Percentiles rank a stretch among this genome's conserved stretches.
Conservation (phyloP, 768 basidiomycete species). For the Leccinum fibrillosum region DNA sequence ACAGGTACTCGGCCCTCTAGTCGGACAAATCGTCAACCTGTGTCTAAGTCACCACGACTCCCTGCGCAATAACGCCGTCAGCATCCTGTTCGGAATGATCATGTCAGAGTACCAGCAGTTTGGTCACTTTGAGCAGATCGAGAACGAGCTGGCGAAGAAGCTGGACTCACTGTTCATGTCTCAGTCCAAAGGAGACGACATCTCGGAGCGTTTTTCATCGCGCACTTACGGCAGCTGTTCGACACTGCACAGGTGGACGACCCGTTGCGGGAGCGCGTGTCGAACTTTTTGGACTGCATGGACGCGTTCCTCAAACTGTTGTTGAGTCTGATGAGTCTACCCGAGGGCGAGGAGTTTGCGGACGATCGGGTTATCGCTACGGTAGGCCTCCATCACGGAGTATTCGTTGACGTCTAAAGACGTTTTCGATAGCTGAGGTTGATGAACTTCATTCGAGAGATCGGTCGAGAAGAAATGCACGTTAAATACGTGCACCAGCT, state of each 20-base stretch:
- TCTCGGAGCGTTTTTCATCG: constrained; percentile 91
- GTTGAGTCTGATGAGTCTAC: constrained; percentile 81
- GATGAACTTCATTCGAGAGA: constrained; percentile 92
- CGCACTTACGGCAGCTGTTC: constrained; percentile 86
- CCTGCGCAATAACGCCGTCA: constrained; percentile 84
- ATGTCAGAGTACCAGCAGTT: constrained; percentile 85
- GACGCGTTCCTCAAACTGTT: constrained; percentile 93
- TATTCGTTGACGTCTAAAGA: constrained; percentile 7
- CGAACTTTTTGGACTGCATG: constrained; percentile 82
- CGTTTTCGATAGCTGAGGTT: constrained; percentile 57
- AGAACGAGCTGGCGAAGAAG: constrained; percentile 88
- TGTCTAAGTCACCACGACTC: constrained; percentile 95
- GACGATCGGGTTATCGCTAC: constrained; percentile 95
- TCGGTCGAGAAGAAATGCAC: constrained; percentile 90
- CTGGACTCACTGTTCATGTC: constrained; percentile 92
- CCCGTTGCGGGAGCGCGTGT: constrained; percentile 71
- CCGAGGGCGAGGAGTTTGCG: constrained; percentile 89
- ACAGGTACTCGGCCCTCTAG: constrained; percentile 73
- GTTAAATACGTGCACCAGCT: constrained; percentile 96
- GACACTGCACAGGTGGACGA: constrained; percentile 81
- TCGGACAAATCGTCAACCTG: constrained; percentile 86
- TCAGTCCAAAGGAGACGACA: constrained; percentile 86
- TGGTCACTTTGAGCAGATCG: constrained; percentile 83
- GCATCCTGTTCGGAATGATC: constrained; percentile 95
- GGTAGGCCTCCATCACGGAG: constrained; percentile 32